Evolutionary conservation across 768 basidiomycete genomes (phyloP).

Genomic region (Podaxis sp.): DNA sequence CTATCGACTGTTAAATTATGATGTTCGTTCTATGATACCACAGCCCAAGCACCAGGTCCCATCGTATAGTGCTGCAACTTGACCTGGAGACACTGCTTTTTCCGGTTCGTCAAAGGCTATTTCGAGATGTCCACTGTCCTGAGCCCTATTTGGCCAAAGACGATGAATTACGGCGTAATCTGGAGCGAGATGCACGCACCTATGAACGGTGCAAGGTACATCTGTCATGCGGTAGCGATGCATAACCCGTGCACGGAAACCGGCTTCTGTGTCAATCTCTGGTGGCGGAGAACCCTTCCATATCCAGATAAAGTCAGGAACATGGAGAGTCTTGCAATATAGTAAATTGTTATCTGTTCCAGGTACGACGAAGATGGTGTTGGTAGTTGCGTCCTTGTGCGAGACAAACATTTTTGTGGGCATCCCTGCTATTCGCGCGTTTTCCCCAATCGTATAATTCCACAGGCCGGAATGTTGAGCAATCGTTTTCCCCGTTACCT

Average conservation of each 20-base stretch:
- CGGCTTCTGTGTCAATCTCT: conserved; percentile 36
- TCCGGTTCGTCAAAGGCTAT: conserved; percentile 60
- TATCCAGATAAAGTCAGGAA: conserved; percentile 72
- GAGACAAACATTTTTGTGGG: conserved; percentile 67
- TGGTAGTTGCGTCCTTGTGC: conserved; percentile 58
- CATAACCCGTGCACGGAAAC: conserved; percentile 52
- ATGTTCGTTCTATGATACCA: conserved; percentile 52
- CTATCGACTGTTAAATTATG: conserved; percentile 4
- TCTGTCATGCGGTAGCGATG: conserved; percentile 69
- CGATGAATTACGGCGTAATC: conserved; percentile 12
- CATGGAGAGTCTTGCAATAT: conserved; percentile 25
- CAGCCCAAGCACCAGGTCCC: conserved; percentile 82
- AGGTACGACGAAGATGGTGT: conserved; percentile 76
- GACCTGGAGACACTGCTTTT: conserved; percentile 74
- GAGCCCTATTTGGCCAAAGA: conserved; percentile 16
- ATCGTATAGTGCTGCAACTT: conserved; percentile 74
- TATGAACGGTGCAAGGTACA: conserved; percentile 49
- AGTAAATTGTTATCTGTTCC: conserved; percentile 44
- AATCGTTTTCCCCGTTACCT: conserved; percentile 49
- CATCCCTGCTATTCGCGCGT: conserved; percentile 64
- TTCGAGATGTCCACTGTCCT: conserved; percentile 25
- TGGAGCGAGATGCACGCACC: conserved; percentile 32
- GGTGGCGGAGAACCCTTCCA: conserved; percentile 60
- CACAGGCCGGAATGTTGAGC: conserved; percentile 75
- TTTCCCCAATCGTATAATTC: conserved; percentile 85